These are phyloP conservation scores for Penicillium nucicola DNA, from an alignment of 495 filamentous ascomycete genomes.

Conservation along the genomic window DNA sequence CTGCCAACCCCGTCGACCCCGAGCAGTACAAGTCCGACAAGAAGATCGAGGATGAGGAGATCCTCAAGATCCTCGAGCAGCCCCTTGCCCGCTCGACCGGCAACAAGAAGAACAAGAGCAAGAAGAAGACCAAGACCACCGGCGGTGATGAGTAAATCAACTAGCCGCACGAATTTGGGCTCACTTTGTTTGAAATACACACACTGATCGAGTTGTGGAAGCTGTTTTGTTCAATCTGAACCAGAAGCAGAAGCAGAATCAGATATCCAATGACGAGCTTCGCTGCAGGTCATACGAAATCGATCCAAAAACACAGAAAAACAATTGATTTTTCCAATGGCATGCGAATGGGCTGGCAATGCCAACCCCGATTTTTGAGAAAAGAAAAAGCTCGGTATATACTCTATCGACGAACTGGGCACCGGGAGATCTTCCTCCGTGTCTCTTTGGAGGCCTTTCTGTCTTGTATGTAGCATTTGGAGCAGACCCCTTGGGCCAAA, in stretches of 20 bases:
- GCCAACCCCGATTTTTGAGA: constrained; percentile 1
- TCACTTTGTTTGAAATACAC: constrained; percentile 14
- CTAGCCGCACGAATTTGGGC: constrained; percentile 1
- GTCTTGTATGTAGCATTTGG: constrained; percentile 8
- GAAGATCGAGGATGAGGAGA: constrained; percentile 94
- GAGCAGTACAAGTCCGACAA: constrained; percentile 87
- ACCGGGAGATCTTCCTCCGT: neutral
- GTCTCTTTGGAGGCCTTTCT: neutral
- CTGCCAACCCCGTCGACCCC: constrained; percentile 68
- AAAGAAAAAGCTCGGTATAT: constrained; percentile 5
- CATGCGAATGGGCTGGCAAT: constrained; percentile 5
- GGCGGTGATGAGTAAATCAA: constrained; percentile 57
- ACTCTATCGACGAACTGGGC: constrained; percentile 4
- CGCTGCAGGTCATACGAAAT: constrained; percentile 14
- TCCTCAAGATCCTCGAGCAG: constrained; percentile 87
- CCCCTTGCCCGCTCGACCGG: constrained; percentile 73
- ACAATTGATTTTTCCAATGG: constrained; percentile 10
- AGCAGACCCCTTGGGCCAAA: constrained; percentile 6
- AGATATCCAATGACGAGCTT: constrained; percentile 26
- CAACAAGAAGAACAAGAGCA: constrained; percentile 72
- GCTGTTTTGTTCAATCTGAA: constrained; percentile 8
- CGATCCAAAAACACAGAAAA: constrained; percentile 11
- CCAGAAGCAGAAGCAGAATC: constrained; percentile 19
- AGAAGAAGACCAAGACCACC: constrained; percentile 82
- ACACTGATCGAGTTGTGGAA: constrained; percentile 11